Evolutionary conservation across 2,329 filamentous ascomycete genomes (phyloP), one percentile per base, ranked within the genome.

Genomic region (Proliferodiscus dingleyae): DNA sequence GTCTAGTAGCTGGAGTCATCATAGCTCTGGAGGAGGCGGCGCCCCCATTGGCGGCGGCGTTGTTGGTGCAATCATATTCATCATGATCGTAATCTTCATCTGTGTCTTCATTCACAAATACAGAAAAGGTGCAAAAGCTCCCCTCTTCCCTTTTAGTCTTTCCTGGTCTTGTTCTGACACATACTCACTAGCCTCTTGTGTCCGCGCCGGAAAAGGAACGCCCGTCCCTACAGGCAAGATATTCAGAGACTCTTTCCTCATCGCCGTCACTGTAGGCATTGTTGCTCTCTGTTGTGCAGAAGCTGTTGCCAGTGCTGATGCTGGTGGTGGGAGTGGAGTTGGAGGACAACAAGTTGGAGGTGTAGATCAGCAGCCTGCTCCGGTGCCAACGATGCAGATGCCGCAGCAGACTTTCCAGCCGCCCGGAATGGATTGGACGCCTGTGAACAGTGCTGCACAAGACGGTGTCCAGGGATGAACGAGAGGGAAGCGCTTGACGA

Each of bases 61-160:
- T 6, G 29, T 41, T 10, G 39, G 15, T 26, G 39, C 39, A 10
- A 41, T 41, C 39, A 22, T 41, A 11, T 26, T 13, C 29, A 5
- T 41, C 8, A 32, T 33, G 24, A 7, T 41, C 24, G 13, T 33
- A 18, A 22, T 41, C 24, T 41, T 41, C 39, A 41, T 41, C 28
- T 30, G 39, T 26, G 23, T 32, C 16, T 41, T 29, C 26, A 32
- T 30, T 6, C 21, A 41, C 21, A 29, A 41, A 33, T 41, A 41
- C 29, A 22, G 29, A 10, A 41, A 41, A 41, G 39, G 39, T 41
- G 29, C 8, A 6, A 22, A 4, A 22, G 21, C 8, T 28, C 21
- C 37, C 21, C 21, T 16, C 22, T 16, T 16, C 21, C 15, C 22
- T 9, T 24, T 16, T 24, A 7, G 5, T 16, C 21, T 23, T 10